These are phyloP conservation scores for Tetragonia tetragonoides DNA, from an alignment of 148 eudicot genomes.

Conservation along the genomic window DNA sequence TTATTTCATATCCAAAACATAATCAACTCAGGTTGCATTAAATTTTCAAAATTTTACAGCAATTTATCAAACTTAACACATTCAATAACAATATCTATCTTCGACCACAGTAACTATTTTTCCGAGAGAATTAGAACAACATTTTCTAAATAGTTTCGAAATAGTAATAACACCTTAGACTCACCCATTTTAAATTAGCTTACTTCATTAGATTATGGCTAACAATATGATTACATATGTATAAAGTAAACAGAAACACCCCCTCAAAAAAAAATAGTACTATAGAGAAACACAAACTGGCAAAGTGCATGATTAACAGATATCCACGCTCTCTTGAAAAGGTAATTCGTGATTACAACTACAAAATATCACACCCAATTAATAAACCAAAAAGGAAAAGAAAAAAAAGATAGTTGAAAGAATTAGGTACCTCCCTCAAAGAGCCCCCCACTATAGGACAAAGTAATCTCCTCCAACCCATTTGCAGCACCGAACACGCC, in stretches of 20 bases:
- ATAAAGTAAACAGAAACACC: no score
- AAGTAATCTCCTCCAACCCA: conserved; percentile 18
- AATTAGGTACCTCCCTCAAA: background rate
- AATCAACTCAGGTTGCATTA: no score
- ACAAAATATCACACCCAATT: background rate
- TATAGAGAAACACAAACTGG: background rate
- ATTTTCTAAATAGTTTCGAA: no score
- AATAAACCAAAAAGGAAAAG: background rate
- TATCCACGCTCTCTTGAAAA: conserved; percentile 19
- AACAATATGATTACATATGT: background rate
- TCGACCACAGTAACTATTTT: no score
- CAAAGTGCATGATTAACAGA: conserved; percentile 19
- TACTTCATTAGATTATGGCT: background rate
- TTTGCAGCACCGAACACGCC: conserved; percentile 23
- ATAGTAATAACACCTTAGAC: no score
- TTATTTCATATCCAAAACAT: no score
- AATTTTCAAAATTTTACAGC: no score
- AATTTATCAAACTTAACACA: no score
- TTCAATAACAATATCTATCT: no score
- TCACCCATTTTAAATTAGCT: no score
- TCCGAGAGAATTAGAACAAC: no score
- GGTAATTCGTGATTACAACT: background rate
- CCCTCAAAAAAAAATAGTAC: no score
- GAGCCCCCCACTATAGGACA: conserved; percentile 13
- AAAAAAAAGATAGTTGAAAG: background rate